These are phyloP conservation scores for Sporisorium iseilematis-ciliati DNA, from an alignment of 1,284 basidiomycete genomes.

Conservation along the genomic window DNA sequence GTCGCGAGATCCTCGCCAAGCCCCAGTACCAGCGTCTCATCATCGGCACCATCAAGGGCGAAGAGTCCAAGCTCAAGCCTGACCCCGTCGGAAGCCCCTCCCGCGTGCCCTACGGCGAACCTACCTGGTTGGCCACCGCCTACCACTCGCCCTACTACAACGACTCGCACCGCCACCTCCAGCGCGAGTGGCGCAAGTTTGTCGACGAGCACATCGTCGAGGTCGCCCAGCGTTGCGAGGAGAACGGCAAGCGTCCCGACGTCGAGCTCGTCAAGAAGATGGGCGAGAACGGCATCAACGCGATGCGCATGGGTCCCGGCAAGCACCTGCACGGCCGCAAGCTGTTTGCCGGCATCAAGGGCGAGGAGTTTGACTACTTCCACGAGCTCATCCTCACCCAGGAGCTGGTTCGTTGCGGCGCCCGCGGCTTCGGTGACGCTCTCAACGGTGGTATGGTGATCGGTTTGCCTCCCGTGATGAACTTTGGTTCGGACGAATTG, in stretches of 20 bases:
- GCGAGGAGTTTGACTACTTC: constrained; percentile 89
- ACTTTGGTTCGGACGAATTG: constrained; percentile 83
- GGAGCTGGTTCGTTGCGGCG: constrained; percentile 82
- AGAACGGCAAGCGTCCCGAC: constrained; percentile 79
- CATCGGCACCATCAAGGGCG: constrained; percentile 65
- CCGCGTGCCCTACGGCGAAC: constrained; percentile 69
- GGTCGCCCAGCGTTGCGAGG: constrained; percentile 82
- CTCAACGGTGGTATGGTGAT: constrained; percentile 71
- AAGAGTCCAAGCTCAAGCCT: constrained; percentile 62
- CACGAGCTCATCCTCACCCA: constrained; percentile 85
- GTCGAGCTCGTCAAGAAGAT: constrained; percentile 71
- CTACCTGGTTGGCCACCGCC: constrained; percentile 60
- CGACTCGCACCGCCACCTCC: constrained; percentile 69
- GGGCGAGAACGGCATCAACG: constrained; percentile 66
- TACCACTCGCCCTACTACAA: constrained; percentile 71
- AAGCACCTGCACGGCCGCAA: constrained; percentile 83
- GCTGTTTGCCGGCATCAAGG: constrained; percentile 85
- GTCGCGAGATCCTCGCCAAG: constrained; percentile 64
- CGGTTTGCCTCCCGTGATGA: constrained; percentile 74
- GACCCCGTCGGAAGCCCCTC: constrained; percentile 61
- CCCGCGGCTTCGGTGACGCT: constrained; percentile 73
- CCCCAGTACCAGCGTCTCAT: constrained; percentile 62
- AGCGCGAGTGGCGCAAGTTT: constrained; percentile 69
- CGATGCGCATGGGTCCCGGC: constrained; percentile 76
- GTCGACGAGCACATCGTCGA: constrained; percentile 88